These are phyloP conservation scores for Yarrowia alimentaria DNA, from an alignment of 805 yeast genomes.

Conservation along the genomic window DNA sequence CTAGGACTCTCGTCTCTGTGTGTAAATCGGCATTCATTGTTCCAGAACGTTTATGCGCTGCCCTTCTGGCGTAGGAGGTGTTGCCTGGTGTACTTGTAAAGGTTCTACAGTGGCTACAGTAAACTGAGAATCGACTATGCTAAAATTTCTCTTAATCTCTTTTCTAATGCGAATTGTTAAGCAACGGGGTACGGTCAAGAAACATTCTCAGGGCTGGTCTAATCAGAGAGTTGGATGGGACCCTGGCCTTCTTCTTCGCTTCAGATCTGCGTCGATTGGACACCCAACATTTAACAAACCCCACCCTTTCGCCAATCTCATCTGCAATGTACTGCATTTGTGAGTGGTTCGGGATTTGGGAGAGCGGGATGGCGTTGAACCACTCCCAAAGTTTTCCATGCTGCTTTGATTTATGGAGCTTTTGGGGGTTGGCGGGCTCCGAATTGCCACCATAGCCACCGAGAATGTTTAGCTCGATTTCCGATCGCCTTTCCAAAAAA, in stretches of 20 bases:
- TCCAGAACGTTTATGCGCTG: no score
- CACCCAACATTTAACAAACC: slow-evolving; percentile 3
- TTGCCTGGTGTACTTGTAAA: no score
- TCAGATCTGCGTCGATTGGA: not conserved
- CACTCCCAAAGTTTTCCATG: slow-evolving; percentile 1
- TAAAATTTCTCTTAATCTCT: no score
- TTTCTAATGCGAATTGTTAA: no score
- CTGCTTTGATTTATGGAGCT: not conserved
- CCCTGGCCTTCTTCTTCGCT: not conserved
- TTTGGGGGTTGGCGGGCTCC: not conserved
- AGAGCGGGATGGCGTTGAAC: slow-evolving; percentile 1
- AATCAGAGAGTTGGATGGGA: not conserved
- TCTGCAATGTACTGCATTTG: not conserved
- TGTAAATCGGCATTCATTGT: no score
- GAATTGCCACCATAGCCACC: slow-evolving; percentile 1
- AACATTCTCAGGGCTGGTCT: not conserved
- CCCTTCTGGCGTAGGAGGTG: no score
- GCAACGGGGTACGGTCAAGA: not conserved
- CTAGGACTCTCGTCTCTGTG: no score
- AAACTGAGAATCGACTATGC: no score
- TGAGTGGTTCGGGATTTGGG: not conserved
- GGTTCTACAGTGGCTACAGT: no score
- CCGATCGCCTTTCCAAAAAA: not conserved
- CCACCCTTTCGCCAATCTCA: not conserved
- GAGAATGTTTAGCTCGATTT: not conserved